A percentile compares a stretch with the other conserved stretches of the same genome.
Conservation (phyloP, 169 alveolate species). For the Plasmodium vinckei region DNA sequence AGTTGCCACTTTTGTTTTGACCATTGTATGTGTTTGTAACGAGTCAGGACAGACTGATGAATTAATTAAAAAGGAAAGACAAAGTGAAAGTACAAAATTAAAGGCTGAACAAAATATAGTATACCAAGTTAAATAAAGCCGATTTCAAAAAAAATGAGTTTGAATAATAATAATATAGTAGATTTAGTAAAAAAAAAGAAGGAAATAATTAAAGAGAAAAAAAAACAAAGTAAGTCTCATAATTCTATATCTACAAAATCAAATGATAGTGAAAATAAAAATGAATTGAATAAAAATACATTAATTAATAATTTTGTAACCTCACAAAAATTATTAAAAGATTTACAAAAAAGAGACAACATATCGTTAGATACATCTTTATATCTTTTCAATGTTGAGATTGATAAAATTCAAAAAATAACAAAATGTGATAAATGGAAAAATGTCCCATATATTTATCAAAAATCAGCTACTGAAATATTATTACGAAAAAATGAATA, state of each 20-base stretch:
- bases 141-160: background rate
- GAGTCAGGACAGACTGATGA: background rate
- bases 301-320: constrained; percentile 28
- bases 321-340: constrained; percentile 33
- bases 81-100: background rate
- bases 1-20: too few relatives aligned
- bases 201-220: constrained; percentile 32
- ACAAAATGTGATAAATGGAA: constrained; percentile 25
- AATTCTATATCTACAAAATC: background rate
- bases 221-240: constrained; percentile 9
- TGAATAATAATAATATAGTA: constrained; percentile 36
- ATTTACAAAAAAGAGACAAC: constrained; percentile 26
- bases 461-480: constrained; percentile 49
- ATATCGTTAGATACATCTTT: constrained; percentile 11
- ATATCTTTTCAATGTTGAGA: constrained; percentile 20
- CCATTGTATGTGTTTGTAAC: background rate
- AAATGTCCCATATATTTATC: constrained; percentile 39
- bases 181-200: constrained; percentile 27
- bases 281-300: constrained; percentile 1
- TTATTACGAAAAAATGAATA: constrained; percentile 16
- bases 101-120: background rate
- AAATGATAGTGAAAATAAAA: background rate
- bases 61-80: background rate
- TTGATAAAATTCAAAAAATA: constrained; percentile 25
- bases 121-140: background rate